A percentile compares a stretch with the other conserved stretches of the same genome.
phyloP scores from a whole-genome alignment of 345 rosid genomes.

The Leavenworthia alabamica region DNA sequence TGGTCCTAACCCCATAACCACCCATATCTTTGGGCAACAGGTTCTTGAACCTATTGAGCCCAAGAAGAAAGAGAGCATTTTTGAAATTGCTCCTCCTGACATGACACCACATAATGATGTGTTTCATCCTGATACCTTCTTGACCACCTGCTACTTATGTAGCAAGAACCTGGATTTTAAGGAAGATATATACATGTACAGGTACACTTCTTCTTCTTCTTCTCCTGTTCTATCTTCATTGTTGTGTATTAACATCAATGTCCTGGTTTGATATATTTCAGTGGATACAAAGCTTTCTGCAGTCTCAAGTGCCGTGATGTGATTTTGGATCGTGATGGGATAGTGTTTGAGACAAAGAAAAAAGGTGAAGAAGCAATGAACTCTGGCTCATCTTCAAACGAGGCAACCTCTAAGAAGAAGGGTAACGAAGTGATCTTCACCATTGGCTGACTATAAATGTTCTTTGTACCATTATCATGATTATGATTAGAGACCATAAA shows the following conservation, averaged over 20 bases:
- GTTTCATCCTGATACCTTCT: slow-evolving; percentile 40
- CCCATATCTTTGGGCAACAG: slow-evolving; percentile 72
- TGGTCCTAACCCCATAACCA: slow-evolving; percentile 76
- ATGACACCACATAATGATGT: slow-evolving; percentile 5
- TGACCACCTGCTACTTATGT: slow-evolving; percentile 68
- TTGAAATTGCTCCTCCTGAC: slow-evolving; percentile 14
- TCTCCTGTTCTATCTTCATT: not conserved
- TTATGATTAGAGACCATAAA: slow-evolving; percentile 17
- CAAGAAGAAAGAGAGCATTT: slow-evolving; percentile 26
- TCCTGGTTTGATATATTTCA: slow-evolving; percentile 33
- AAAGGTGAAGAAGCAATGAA: not conserved
- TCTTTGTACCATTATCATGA: slow-evolving; percentile 11
- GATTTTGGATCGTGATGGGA: slow-evolving; percentile 51
- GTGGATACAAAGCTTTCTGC: slow-evolving; percentile 85
- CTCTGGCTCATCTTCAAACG: slow-evolving; percentile 16
- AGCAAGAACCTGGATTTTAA: slow-evolving; percentile 52
- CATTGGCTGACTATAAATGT: slow-evolving; percentile 3
- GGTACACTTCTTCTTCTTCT: slow-evolving; percentile 39
- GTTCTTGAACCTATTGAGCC: slow-evolving; percentile 48
- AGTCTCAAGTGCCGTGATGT: slow-evolving; percentile 53
- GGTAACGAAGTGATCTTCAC: slow-evolving; percentile 15
- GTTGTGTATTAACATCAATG: not conserved
- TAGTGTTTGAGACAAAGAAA: slow-evolving; percentile 27
- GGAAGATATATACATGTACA: slow-evolving; percentile 76
- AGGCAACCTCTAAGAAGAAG: slow-evolving; percentile 18